Conservation (phyloP, 1,284 basidiomycete species). For the Ganoderma multipileum region DNA sequence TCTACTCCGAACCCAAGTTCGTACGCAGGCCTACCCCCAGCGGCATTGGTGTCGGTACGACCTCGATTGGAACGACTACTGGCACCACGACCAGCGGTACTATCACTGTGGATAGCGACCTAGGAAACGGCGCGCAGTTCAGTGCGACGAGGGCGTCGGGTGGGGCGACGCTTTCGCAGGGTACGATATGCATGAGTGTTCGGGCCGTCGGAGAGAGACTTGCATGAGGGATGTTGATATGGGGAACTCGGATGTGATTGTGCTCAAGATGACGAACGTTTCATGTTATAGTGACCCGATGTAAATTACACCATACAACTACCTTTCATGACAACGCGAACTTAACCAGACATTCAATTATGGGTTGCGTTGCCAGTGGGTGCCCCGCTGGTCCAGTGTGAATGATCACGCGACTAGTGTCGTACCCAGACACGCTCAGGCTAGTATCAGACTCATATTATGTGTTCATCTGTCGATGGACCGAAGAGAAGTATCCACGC, state of each 20-base stretch:
- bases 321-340: not conserved
- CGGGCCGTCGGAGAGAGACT: not conserved
- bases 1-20: slow-evolving; percentile 8
- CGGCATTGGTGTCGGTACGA: not conserved
- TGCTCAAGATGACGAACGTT: not conserved
- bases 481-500: not conserved
- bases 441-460: too few species aligned
- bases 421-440: not conserved
- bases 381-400: not conserved
- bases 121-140: not conserved
- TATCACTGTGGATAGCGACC: not conserved
- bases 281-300: not conserved
- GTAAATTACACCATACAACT: not conserved
- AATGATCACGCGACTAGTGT: not conserved
- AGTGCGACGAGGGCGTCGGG: not conserved
- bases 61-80: not conserved
- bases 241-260: not conserved
- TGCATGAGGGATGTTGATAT: not conserved
- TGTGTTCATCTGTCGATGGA: not conserved
- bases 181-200: not conserved
- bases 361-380: too few species aligned
- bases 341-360: not conserved
- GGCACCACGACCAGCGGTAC: not conserved
- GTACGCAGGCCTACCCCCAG: not conserved
- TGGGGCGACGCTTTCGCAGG: not conserved